These are phyloP conservation scores for Gastroboletus turbinatus DNA, from an alignment of 1,284 basidiomycete genomes.

Conservation along the genomic window DNA sequence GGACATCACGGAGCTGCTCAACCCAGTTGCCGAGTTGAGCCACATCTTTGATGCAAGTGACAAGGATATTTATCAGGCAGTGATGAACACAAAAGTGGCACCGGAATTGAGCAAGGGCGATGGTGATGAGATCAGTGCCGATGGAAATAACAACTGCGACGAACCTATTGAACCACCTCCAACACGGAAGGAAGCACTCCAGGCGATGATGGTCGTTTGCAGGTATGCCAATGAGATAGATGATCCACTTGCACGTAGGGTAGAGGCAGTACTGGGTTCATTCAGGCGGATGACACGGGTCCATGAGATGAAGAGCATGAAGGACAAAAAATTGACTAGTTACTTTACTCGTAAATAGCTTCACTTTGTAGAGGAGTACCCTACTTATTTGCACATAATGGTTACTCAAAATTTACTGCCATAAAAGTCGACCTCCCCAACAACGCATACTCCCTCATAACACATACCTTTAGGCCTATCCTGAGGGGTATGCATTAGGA, in stretches of 20 bases:
- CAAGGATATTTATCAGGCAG: background rate
- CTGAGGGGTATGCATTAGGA: background rate
- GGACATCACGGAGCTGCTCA: background rate
- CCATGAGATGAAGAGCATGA: background rate
- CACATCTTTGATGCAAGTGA: background rate
- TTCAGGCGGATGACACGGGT: background rate
- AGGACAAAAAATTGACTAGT: background rate
- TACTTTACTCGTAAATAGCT: background rate
- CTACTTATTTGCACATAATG: background rate
- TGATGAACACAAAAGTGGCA: background rate
- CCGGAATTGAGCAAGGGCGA: background rate
- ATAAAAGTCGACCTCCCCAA: too few species aligned
- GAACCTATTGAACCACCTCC: background rate
- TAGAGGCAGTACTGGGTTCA: background rate
- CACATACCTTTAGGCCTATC: background rate
- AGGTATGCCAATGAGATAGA: background rate
- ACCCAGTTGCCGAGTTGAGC: background rate
- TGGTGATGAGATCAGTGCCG: background rate
- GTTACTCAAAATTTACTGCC: background rate
- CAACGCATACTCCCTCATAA: background rate
- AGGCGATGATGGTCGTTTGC: background rate
- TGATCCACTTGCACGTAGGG: background rate
- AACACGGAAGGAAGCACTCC: background rate
- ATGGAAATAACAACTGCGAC: background rate
- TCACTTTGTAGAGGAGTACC: too few species aligned